These are phyloP conservation scores for Blastocystis sp. DNA, from an alignment of 352 stramenopile genomes.

Conservation along the genomic window DNA sequence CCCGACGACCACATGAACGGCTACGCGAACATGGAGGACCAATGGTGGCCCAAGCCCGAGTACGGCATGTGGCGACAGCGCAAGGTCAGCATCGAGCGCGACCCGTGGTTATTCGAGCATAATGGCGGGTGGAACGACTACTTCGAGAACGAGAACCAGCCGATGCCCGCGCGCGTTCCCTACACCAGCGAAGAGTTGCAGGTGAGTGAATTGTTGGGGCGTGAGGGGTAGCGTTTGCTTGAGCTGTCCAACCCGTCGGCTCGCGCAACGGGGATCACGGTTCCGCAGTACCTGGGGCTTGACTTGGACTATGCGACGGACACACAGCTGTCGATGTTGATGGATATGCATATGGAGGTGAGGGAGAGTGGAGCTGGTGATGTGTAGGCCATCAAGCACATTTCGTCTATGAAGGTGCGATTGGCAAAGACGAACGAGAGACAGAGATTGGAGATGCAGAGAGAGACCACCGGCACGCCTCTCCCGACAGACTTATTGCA, in stretches of 20 bases:
- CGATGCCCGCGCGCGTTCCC: not conserved
- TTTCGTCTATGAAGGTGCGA: constrained; percentile 54
- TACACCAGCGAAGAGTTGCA: constrained; percentile 59
- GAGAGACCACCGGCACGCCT: not conserved
- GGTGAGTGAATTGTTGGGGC: not conserved
- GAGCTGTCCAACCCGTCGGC: constrained; percentile 63
- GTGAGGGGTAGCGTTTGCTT: constrained; percentile 48
- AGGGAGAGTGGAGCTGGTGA: not conserved
- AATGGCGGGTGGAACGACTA: not conserved
- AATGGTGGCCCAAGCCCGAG: constrained; percentile 43
- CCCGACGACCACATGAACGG: not conserved
- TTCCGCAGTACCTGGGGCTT: constrained; percentile 60
- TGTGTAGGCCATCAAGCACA: constrained; percentile 63
- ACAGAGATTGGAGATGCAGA: constrained; percentile 10
- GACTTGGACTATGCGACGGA: constrained; percentile 56
- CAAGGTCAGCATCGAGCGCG: constrained; percentile 36
- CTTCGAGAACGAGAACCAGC: not conserved
- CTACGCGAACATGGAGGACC: not conserved
- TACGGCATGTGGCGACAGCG: constrained; percentile 54
- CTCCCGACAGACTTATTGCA: not conserved
- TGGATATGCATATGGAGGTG: constrained; percentile 70
- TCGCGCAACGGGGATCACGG: constrained; percentile 24
- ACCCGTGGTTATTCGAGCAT: constrained; percentile 11
- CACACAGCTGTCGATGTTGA: constrained; percentile 56
- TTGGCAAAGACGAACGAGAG: constrained; percentile 46